These are phyloP conservation scores for Apiotrichum siamense DNA, from an alignment of 1,284 basidiomycete genomes.

Conservation along the genomic window DNA sequence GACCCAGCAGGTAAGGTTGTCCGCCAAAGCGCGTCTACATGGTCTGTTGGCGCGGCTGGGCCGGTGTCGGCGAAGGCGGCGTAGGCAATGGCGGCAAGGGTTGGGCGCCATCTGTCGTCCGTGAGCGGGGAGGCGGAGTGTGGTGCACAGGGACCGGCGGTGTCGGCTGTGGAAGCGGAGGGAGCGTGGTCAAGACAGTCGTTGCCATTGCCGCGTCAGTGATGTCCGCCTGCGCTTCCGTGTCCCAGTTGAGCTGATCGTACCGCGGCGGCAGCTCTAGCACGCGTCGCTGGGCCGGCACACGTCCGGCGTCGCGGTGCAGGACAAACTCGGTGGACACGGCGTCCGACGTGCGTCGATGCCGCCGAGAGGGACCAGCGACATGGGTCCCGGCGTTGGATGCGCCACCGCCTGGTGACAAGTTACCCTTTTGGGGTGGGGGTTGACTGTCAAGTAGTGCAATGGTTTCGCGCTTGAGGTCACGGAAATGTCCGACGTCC, in stretches of 20 bases:
- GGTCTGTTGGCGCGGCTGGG: too few species aligned
- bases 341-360: not conserved
- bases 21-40: too few species aligned
- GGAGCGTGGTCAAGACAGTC: not conserved
- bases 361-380: not conserved
- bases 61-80: too few species aligned
- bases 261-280: constrained; percentile 43
- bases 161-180: not conserved
- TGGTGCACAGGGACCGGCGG: not conserved
- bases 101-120: too few species aligned
- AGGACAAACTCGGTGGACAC: constrained; percentile 31
- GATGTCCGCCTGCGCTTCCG: constrained; percentile 3
- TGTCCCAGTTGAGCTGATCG: constrained; percentile 40
- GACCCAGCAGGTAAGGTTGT: too few species aligned
- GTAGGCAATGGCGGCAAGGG: too few species aligned
- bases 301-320: constrained; percentile 40
- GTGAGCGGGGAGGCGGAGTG: not conserved
- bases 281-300: constrained; percentile 10
- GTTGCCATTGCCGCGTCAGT: not conserved
- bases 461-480: constrained; percentile 42
- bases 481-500: constrained; percentile 1
- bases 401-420: not conserved
- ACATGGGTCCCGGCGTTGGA: not conserved
- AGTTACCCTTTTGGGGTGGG: not conserved
- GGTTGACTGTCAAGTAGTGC: constrained; percentile 14